A percentile compares a stretch with the other conserved stretches of the same genome.
These are phyloP conservation scores for Trichoderma sp. DNA, from an alignment of 2,329 filamentous ascomycete species.

Conservation along the genomic window DNA sequence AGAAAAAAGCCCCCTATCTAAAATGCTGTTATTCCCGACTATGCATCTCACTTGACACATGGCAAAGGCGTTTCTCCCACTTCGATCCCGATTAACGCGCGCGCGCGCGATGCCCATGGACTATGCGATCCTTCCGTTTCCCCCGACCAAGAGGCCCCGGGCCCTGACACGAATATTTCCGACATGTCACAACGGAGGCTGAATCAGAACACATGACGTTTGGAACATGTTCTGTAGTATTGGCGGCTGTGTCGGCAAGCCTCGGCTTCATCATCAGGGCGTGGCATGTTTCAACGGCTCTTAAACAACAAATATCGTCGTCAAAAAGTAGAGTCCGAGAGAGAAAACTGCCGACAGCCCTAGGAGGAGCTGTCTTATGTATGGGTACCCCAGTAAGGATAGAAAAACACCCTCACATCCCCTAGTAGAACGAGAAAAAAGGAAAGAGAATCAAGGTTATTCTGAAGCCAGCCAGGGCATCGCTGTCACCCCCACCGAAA, in stretches of 20 bases:
- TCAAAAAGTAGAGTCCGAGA: neutral
- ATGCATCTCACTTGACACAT: neutral
- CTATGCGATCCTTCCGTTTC: neutral
- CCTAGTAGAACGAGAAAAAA: neutral
- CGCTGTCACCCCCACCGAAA: neutral
- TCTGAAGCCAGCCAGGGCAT: neutral
- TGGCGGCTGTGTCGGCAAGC: neutral
- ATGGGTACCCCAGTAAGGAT: neutral
- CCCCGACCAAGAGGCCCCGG: neutral
- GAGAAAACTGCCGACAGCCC: neutral
- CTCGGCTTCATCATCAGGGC: neutral
- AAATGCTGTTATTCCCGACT: neutral
- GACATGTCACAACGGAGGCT: neutral
- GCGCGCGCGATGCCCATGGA: neutral
- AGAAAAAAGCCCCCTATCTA: neutral
- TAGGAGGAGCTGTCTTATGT: neutral
- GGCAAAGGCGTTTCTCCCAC: neutral
- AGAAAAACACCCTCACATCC: neutral
- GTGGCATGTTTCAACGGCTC: neutral
- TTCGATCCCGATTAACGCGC: neutral
- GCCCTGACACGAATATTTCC: neutral
- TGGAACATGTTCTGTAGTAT: neutral
- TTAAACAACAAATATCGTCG: neutral
- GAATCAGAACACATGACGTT: neutral
- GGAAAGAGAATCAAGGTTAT: neutral